phyloP scores from a whole-genome alignment of 805 yeast species.

The Pichia exigua region DNA sequence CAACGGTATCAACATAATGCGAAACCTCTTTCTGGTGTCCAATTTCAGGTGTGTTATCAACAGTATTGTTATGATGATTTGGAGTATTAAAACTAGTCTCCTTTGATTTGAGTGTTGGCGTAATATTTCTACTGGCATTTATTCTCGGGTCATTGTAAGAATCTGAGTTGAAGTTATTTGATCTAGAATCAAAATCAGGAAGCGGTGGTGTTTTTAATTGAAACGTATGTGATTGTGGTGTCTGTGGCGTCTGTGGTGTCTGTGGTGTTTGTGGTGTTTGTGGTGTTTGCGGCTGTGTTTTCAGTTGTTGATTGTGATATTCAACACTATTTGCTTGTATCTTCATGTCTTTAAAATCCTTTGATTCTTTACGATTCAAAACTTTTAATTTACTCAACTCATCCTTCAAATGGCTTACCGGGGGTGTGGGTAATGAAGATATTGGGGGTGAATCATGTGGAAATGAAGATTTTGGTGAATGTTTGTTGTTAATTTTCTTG shows the following conservation, averaged over 20 bases:
- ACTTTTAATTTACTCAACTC: neutral
- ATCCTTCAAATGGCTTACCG: neutral
- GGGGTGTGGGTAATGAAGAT: slow-evolving; percentile 3
- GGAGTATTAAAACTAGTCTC: neutral
- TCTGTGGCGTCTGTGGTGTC: neutral
- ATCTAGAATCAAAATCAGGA: neutral
- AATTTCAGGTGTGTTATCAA: neutral
- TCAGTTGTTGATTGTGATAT: neutral
- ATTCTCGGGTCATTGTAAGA: neutral
- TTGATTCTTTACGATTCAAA: neutral
- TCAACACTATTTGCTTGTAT: neutral
- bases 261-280: neutral
- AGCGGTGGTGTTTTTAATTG: neutral
- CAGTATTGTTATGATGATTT: neutral
- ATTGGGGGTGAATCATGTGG: slow-evolving; percentile 1
- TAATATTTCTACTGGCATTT: neutral
- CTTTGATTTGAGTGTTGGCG: neutral
- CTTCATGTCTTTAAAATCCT: neutral
- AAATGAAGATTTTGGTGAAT: neutral
- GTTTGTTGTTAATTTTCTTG: slow-evolving; percentile 4
- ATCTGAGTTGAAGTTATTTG: neutral
- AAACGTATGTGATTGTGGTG: neutral
- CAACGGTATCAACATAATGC: neutral
- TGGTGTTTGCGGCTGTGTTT: neutral
- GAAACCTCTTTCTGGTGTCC: neutral